These are phyloP conservation scores for Colletotrichum sp. DNA, from an alignment of 2,329 filamentous ascomycete genomes.

Conservation along the genomic window DNA sequence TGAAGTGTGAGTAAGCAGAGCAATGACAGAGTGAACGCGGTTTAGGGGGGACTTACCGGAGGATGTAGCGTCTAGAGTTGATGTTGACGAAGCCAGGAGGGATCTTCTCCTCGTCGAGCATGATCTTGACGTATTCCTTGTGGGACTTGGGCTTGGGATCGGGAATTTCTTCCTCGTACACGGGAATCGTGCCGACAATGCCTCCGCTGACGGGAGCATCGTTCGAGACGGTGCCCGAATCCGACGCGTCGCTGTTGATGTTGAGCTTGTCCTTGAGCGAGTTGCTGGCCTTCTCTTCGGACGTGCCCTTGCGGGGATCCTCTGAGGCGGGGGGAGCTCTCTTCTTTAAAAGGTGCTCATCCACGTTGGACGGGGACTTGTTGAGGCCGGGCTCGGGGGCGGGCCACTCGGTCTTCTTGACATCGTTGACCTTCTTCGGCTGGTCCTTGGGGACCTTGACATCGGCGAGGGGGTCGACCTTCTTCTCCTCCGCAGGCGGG, in stretches of 20 bases:
- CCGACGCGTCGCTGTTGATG: conserved; percentile 19
- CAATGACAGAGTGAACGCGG: conserved; percentile 30
- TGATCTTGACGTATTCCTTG: conserved; percentile 55
- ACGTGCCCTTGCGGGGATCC: conserved; percentile 14
- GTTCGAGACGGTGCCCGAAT: conserved; percentile 11
- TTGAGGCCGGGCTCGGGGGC: conserved; percentile 13
- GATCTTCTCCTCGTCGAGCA: conserved; percentile 48
- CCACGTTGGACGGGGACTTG: conserved; percentile 11
- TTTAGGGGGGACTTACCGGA: conserved; percentile 54
- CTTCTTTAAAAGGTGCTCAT: conserved; percentile 19
- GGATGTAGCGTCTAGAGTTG: conserved; percentile 57
- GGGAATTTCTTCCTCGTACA: conserved; percentile 28
- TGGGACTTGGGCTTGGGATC: conserved; percentile 55
- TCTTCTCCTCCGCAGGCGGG: neutral
- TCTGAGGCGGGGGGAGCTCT: conserved; percentile 17
- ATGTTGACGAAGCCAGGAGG: conserved; percentile 58
- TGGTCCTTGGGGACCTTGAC: conserved; percentile 14
- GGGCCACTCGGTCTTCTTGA: conserved; percentile 21
- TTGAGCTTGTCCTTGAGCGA: conserved; percentile 28
- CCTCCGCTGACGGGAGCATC: conserved; percentile 24
- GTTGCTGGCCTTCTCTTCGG: conserved; percentile 22
- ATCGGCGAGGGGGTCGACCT: conserved; percentile 2
- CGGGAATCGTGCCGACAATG: conserved; percentile 29
- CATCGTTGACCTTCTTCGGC: neutral
- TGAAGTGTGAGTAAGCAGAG: conserved; percentile 21